Conservation (phyloP, 805 yeast genomes). For the Vanderwaltozyma tropicalis region DNA sequence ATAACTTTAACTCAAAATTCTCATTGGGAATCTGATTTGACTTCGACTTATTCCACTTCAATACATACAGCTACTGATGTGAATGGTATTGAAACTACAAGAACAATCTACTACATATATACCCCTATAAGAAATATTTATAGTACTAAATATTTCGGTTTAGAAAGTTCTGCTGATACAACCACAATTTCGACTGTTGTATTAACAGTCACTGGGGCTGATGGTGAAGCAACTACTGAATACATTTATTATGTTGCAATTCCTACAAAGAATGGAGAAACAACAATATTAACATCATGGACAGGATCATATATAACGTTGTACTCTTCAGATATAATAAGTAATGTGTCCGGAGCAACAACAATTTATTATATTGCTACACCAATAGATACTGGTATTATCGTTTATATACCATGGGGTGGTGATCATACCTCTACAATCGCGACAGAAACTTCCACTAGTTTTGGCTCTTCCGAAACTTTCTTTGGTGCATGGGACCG, state of each 20-base stretch:
- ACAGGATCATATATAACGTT: neutral
- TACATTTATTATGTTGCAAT: conserved; percentile 5
- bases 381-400: neutral
- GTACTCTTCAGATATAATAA: conserved; percentile 1
- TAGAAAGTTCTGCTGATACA: neutral
- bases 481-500: neutral
- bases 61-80: neutral
- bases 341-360: neutral
- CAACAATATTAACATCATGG: neutral
- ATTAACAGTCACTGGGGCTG: neutral
- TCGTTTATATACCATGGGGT: neutral
- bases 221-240: conserved; percentile 3
- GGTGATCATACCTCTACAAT: neutral
- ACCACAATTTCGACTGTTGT: conserved; percentile 1
- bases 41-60: neutral
- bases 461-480: neutral
- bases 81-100: neutral
- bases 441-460: neutral
- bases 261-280: neutral
- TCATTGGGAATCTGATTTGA: neutral
- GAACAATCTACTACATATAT: neutral
- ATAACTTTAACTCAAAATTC: neutral
- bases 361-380: conserved; percentile 1
- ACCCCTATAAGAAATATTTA: neutral
- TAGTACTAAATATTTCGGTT: neutral